Conservation (phyloP, 257 asterid species). For the Datura wrightii region DNA sequence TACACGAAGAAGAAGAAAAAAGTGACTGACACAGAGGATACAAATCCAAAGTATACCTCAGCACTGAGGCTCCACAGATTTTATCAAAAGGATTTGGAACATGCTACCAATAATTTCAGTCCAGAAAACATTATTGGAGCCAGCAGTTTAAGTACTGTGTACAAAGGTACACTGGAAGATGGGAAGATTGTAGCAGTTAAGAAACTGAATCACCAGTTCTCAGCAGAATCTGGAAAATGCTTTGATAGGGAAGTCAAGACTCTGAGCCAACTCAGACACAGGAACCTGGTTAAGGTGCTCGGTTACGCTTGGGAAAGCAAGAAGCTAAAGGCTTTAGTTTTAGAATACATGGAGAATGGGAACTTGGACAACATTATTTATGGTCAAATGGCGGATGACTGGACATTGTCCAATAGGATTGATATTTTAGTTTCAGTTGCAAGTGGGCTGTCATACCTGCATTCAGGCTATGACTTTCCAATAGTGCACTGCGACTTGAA, state of each 20-base stretch:
- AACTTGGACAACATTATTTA: slow-evolving; percentile 69
- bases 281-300: slow-evolving; percentile 70
- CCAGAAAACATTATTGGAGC: slow-evolving; percentile 69
- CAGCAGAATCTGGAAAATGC: slow-evolving; percentile 67
- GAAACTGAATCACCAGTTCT: slow-evolving; percentile 59
- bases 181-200: slow-evolving; percentile 67
- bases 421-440: slow-evolving; percentile 68
- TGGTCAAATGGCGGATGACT: slow-evolving; percentile 28
- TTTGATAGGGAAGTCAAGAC: slow-evolving; percentile 74
- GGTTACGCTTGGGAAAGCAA: slow-evolving; percentile 91
- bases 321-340: slow-evolving; percentile 63
- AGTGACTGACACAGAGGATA: slow-evolving; percentile 26
- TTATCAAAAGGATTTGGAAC: slow-evolving; percentile 50
- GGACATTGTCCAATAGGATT: slow-evolving; percentile 55
- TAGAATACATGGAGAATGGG: slow-evolving; percentile 87
- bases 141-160: slow-evolving; percentile 77
- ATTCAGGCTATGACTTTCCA: slow-evolving; percentile 73
- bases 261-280: slow-evolving; percentile 66
- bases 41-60: slow-evolving; percentile 40
- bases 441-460: slow-evolving; percentile 67
- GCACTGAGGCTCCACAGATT: slow-evolving; percentile 58
- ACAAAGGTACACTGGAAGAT: slow-evolving; percentile 58
- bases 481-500: slow-evolving; percentile 89
- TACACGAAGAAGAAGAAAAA: slow-evolving; percentile 38
- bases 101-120: slow-evolving; percentile 64